Evolutionary conservation across 306 rosid species (phyloP).

Genomic region (apple (Malus domestica)): ASM211411v1 NC_041799.1:778501-779000

Average conservation of each 20-base stretch:
- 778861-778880: constrained; percentile 2
- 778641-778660: constrained; percentile 26
- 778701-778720: constrained; percentile 28
- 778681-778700: constrained; percentile 13
- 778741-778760: constrained; percentile 29
- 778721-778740: constrained; percentile 25
- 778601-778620: constrained; percentile 24
- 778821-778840: constrained; percentile 15
- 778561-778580: constrained; percentile 17
- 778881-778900: constrained; percentile 24
- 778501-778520: constrained; percentile 13
- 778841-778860: constrained; percentile 23
- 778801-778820: constrained; percentile 17
- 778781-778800: constrained; percentile 17
- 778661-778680: constrained; percentile 18
- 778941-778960: constrained; percentile 33
- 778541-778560: constrained; percentile 22
- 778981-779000: constrained; percentile 23
- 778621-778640: constrained; percentile 26
- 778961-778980: constrained; percentile 25
- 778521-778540: constrained; percentile 15
- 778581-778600: constrained; percentile 16
- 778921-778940: constrained; percentile 22
- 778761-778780: constrained; percentile 30
- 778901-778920: constrained; percentile 26